Percentiles rank a stretch among this genome's conserved stretches.
phyloP scores from a whole-genome alignment of 495 filamentous ascomycete genomes.

The Tuber calosporum region DNA sequence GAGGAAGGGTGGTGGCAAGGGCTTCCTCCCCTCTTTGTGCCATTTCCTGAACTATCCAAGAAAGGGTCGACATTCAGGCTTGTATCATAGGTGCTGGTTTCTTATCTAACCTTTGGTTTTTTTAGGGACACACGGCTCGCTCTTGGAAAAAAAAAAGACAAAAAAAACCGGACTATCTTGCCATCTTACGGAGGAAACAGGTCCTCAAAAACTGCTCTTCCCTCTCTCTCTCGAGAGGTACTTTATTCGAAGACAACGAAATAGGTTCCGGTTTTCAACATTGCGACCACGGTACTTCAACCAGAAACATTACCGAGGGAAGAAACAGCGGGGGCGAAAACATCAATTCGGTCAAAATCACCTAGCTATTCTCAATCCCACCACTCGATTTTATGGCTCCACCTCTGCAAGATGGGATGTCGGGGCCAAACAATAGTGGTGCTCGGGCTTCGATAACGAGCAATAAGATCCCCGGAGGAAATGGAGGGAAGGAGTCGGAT shows the following conservation, averaged over 20 bases:
- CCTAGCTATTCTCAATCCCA: not conserved
- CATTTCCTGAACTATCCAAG: not conserved
- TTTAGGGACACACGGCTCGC: not conserved
- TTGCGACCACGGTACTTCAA: not conserved
- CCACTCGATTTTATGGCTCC: not conserved
- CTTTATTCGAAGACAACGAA: not conserved
- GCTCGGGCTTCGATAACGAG: not conserved
- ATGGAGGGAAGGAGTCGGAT: not conserved
- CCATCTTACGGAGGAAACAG: not conserved
- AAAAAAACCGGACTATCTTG: not conserved
- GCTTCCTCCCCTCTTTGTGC: not conserved
- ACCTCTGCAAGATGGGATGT: not conserved
- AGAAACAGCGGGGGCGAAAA: not conserved
- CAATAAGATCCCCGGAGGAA: not conserved
- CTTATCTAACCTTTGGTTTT: constrained; percentile 5
- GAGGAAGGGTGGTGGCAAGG: not conserved
- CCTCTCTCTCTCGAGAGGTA: not conserved
- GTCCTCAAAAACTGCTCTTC: not conserved
- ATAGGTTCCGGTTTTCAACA: not conserved
- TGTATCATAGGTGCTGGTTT: not conserved
- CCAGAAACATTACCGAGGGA: not conserved
- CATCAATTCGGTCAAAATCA: not conserved
- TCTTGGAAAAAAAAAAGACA: not conserved
- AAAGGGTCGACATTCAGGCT: not conserved
- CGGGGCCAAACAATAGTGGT: not conserved